These are phyloP conservation scores for Smallanthus sonchifolius DNA, from an alignment of 129 eudicot genomes.

Conservation along the genomic window DNA sequence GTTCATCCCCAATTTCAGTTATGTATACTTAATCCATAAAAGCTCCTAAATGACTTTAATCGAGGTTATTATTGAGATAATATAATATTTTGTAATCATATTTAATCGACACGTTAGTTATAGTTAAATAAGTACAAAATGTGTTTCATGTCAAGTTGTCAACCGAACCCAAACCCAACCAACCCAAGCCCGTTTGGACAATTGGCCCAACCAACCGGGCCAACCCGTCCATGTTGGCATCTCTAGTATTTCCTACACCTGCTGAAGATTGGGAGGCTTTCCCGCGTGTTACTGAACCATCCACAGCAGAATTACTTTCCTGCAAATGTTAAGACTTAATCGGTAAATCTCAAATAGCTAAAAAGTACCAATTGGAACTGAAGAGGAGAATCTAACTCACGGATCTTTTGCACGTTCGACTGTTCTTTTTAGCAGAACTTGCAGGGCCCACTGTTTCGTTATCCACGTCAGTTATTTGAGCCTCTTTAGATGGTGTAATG, in stretches of 20 bases:
- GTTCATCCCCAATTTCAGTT: neutral
- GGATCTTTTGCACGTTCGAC: neutral
- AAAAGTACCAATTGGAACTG: neutral
- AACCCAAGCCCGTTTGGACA: neutral
- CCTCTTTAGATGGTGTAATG: conserved; percentile 1
- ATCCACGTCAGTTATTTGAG: neutral
- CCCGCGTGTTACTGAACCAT: neutral
- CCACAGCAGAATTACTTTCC: neutral
- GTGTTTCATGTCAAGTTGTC: neutral
- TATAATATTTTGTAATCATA: neutral
- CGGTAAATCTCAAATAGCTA: neutral
- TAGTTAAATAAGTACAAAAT: neutral
- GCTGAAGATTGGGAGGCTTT: neutral
- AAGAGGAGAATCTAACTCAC: neutral
- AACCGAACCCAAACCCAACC: neutral
- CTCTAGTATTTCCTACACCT: neutral
- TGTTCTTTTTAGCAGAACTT: neutral
- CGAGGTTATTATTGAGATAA: neutral
- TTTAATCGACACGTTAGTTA: neutral
- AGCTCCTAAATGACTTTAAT: neutral
- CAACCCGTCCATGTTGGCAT: neutral
- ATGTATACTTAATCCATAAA: neutral
- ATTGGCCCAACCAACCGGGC: neutral
- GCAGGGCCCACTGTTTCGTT: neutral
- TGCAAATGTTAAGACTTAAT: neutral